Percentiles rank a stretch among this genome's conserved stretches.
Conservation (phyloP, 2,329 filamentous ascomycete species). For the Pyrenophora graminea region DNA sequence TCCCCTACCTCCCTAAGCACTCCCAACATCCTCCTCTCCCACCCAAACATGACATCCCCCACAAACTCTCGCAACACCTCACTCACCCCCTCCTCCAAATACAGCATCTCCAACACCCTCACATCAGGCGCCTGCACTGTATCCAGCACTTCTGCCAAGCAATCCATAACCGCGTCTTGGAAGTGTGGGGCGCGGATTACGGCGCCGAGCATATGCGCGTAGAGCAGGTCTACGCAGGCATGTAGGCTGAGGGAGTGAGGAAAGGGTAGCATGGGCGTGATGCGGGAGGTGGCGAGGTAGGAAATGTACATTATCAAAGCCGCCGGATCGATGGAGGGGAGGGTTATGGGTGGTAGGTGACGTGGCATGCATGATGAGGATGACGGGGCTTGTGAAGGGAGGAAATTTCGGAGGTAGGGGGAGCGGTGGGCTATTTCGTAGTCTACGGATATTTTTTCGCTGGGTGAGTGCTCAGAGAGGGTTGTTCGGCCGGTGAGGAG, state of each 20-base stretch:
- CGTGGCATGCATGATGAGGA: neutral
- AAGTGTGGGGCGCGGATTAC: constrained; percentile 15
- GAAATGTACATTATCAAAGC: constrained; percentile 21
- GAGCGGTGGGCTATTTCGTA: constrained; percentile 9
- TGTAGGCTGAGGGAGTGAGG: neutral
- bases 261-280: neutral
- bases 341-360: neutral
- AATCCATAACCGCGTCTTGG: constrained; percentile 20
- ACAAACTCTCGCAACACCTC: constrained; percentile 4
- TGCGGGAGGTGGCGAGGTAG: constrained; percentile 11
- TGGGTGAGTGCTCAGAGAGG: constrained; percentile 10
- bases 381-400: neutral
- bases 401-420: constrained; percentile 7
- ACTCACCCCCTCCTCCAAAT: constrained; percentile 10
- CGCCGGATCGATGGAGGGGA: constrained; percentile 13
- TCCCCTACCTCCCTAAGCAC: constrained; percentile 4
- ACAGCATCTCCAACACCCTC: constrained; percentile 8
- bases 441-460: constrained; percentile 6
- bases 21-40: constrained; percentile 13
- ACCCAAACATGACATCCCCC: constrained; percentile 17
- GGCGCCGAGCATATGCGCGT: constrained; percentile 23
- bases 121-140: constrained; percentile 11
- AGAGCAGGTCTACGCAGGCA: constrained; percentile 19
- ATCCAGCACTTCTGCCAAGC: constrained; percentile 1
- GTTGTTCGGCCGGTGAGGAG: constrained; percentile 13